Evolutionary conservation across 257 asterid genomes (phyloP).

Genomic region (Echites panduratus): DNA sequence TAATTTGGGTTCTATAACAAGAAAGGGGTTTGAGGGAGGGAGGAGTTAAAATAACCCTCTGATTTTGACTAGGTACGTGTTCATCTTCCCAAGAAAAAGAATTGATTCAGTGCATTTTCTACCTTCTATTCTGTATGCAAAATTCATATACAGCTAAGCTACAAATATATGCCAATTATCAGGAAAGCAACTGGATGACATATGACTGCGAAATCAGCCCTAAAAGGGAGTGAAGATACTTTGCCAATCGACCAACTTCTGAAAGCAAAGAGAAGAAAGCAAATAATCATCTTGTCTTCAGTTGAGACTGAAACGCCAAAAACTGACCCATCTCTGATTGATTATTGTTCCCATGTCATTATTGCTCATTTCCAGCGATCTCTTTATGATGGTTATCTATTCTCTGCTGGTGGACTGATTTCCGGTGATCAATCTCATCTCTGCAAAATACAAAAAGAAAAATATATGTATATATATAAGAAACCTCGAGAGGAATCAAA

Average conservation of each 20-base stretch:
- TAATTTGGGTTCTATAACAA: neutral
- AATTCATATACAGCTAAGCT: constrained; percentile 6
- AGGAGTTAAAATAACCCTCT: neutral
- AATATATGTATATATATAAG: no score
- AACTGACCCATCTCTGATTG: neutral
- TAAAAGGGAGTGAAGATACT: neutral
- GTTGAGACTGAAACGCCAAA: neutral
- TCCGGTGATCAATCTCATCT: constrained; percentile 23
- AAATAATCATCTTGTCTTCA: neutral
- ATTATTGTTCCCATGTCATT: neutral
- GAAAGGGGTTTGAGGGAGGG: no score
- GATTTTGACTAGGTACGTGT: neutral
- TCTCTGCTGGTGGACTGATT: constrained; percentile 18
- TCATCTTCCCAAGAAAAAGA: neutral
- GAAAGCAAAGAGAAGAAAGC: neutral
- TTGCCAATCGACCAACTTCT: neutral
- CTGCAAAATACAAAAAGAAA: constrained; percentile 17
- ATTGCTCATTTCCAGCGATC: constrained; percentile 16
- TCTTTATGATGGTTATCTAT: constrained; percentile 19
- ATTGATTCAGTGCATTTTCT: neutral
- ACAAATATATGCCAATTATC: neutral
- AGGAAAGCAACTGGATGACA: neutral
- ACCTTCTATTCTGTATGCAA: neutral
- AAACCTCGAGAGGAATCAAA: neutral
- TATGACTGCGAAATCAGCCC: neutral